Base-by-base conservation (phyloP, 805 yeast species). In the Candida palmyrensis region DNA sequence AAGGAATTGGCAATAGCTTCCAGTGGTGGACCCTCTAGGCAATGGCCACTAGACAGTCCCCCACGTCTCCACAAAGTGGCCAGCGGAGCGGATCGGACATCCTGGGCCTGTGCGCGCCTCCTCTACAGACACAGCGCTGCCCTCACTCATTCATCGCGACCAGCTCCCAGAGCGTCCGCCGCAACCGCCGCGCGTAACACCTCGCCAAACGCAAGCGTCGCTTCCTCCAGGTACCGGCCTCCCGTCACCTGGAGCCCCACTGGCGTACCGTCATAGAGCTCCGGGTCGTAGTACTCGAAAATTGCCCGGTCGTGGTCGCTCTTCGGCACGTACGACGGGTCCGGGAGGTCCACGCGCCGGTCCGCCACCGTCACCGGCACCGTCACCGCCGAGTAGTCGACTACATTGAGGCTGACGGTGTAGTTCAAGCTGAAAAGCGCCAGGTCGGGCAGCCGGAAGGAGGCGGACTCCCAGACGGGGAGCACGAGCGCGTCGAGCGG, bases 311-410 rank as follows among this genome's bases (percentile, higher is more conserved):
- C 45, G 2, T 30, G 18, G 2, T 38, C 45, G 18, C 36, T 27
- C 3, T 33, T 30, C 18, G 34, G 41, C 5, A 20, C 22, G 14
- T 31, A 31, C 4, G 19, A 10, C 10, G 4, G 4, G 20, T 31
- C 34, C 9, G n/a, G 9, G n/a, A 24, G 10, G 18, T 31, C 34
- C n/a, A 28, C 18, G 5, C 32, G 32, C 21, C 20, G 33, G 20
- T 37, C 43, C 10, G 33, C 27, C 8, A 31, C n/a, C 10, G 78
- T 68, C 4, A 77, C 75, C 0, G 86, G 86, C 13, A 79, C 42
- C 2, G 70, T 69, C 29, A 45, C 40, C 17, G 38, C 44, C 2
- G 48, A 23, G 29, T 41, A 51, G 36, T 51, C 55, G 35, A 51
- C 36, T 12, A 45, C 42, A 33, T 53, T 53, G 44, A 46, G 47